Evolutionary conservation across 176 grass and related monocot species (phyloP).

Genomic region (Hsuehochloa calcarea): DNA sequence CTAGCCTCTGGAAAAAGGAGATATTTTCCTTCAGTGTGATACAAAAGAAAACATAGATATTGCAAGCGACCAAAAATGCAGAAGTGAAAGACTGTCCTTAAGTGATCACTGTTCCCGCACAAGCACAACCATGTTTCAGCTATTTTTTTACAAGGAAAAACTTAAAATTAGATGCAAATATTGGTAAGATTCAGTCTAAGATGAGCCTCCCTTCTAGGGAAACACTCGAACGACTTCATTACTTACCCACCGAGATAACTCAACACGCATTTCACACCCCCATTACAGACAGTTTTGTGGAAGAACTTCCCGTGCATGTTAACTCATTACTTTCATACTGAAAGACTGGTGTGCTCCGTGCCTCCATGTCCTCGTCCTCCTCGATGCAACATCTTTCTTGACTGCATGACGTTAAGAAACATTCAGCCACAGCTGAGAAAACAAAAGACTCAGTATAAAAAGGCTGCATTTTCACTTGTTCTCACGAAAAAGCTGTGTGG

Average conservation of each 20-base stretch:
- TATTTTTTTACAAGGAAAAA: neutral
- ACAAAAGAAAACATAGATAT: neutral
- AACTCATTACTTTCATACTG: neutral
- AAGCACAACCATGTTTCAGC: neutral
- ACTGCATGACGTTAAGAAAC: neutral
- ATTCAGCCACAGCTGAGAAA: neutral
- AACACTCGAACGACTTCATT: neutral
- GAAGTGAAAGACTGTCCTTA: neutral
- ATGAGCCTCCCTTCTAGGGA: neutral
- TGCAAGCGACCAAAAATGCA: neutral
- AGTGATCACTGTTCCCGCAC: neutral
- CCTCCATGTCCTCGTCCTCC: neutral
- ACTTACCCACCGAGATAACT: neutral
- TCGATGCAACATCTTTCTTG: neutral
- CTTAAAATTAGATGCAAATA: neutral
- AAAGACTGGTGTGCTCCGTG: neutral
- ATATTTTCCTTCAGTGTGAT: neutral
- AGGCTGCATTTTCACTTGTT: too few relatives aligned
- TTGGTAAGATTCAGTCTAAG: neutral
- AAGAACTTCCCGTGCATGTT: neutral
- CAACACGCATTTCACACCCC: neutral
- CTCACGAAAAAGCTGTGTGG: too few relatives aligned
- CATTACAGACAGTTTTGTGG: neutral
- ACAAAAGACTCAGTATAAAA: too few relatives aligned
- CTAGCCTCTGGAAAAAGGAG: neutral